Evolutionary conservation across 2,329 filamentous ascomycete genomes (phyloP), one percentile per base, ranked within the genome.

Genomic region (Elsinoe fawcettii): DNA sequence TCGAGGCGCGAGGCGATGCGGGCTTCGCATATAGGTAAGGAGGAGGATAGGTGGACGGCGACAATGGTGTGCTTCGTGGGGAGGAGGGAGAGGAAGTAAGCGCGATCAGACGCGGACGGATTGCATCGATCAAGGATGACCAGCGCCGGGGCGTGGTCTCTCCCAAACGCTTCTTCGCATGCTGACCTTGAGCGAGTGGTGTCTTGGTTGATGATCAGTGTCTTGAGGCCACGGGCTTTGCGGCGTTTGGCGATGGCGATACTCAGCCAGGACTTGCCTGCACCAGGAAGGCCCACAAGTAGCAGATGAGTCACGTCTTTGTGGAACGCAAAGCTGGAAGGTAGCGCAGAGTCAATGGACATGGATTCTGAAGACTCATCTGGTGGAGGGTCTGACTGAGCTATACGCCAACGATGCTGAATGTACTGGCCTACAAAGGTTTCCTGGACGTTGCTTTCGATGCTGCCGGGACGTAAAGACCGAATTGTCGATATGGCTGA

Each of bases 401-500:
- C 20, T 22, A 44, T 2, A 12, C 14, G 22, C 53, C 53, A 55
- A 2, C 53, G 36, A 25, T 55, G 37, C 20, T 39, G 37, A 23
- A 55, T 55, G 34, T 55, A 60, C n/a, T 55, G 30, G 5, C 34
- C 49, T 44, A 60, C 44, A 7, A 60, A 59, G 2, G 27, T 32
- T 22, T 59, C 57, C 39, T 60, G 59, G 9, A 47, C 41, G 4
- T 22, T 30, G n/a, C 56, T 56, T 12, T 60, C 59, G 8, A 60
- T 57, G 41, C 59, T 60, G 8, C 59, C 57, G 25, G 59, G 59
- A n/a, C 59, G 36, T n/a, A 60, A n/a, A 9, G 51, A 49, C 8
- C 59, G 59, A 14, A 60, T 34, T 11, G 43, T 34, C 12, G 36
- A 36, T 12, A 59, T 60, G 4, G 57, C 54, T 5, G 58, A 51